A percentile compares a stretch with the other conserved stretches of the same genome.
These are phyloP conservation scores for Mikania micrantha DNA, from an alignment of 129 eudicot genomes.

Conservation along the genomic window DNA sequence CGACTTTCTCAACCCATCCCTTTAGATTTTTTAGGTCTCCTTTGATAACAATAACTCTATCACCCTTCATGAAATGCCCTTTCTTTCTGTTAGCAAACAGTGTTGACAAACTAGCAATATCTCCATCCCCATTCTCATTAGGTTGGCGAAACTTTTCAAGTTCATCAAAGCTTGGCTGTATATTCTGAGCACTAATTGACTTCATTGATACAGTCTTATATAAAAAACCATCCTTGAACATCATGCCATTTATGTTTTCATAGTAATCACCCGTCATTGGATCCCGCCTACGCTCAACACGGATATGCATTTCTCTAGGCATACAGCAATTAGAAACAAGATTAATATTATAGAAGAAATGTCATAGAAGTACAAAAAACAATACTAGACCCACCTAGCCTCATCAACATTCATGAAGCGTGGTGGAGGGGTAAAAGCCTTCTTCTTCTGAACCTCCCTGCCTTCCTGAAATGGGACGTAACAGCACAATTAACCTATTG, in stretches of 20 bases:
- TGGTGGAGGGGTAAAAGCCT: conserved; percentile 86
- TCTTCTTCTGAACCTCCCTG: conserved; percentile 81
- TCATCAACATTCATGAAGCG: conserved; percentile 93
- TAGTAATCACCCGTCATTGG: no score
- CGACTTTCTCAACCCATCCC: conserved; percentile 94
- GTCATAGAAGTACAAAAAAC: neutral
- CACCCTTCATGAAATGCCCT: conserved; percentile 97
- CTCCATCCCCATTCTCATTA: conserved; percentile 75
- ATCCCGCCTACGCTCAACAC: conserved; percentile 82
- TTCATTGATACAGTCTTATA: no score
- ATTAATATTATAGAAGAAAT: neutral
- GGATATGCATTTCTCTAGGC: conserved; percentile 76
- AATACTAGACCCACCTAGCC: conserved; percentile 50
- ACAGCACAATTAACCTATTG: neutral
- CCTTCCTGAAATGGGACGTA: conserved; percentile 62
- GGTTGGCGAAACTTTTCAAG: conserved; percentile 91
- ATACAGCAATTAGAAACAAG: neutral
- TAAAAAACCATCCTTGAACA: no score
- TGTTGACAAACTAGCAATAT: no score
- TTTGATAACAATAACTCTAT: conserved; percentile 74
- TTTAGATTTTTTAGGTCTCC: conserved; percentile 84
- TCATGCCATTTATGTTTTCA: no score
- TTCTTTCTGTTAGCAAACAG: conserved; percentile 84
- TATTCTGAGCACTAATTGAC: conserved; percentile 64
- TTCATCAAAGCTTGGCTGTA: conserved; percentile 94